Conservation (phyloP, 495 filamentous ascomycete genomes). For the Xylaria intraflava region DNA sequence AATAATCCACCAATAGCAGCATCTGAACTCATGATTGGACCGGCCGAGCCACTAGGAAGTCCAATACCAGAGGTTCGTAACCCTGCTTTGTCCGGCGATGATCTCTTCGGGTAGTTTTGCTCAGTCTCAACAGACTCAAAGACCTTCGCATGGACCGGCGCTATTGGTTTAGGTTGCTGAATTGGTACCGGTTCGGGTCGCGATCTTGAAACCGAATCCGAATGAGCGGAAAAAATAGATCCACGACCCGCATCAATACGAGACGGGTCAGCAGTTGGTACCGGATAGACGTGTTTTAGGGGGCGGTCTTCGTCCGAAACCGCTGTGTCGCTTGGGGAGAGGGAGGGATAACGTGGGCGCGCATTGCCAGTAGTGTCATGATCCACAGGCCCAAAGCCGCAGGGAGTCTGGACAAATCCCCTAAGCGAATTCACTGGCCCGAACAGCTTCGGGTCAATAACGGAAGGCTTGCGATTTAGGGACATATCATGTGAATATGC, state of each 20-base stretch:
- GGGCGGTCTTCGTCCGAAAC: constrained; percentile 28
- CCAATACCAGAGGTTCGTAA: constrained; percentile 43
- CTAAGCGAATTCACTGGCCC: constrained; percentile 48
- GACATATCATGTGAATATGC: constrained; percentile 11
- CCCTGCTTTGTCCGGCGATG: constrained; percentile 32
- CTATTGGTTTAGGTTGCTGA: constrained; percentile 42
- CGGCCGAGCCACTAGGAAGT: constrained; percentile 41
- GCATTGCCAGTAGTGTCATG: constrained; percentile 11
- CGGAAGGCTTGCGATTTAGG: constrained; percentile 37
- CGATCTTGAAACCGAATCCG: constrained; percentile 14
- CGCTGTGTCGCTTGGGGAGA: constrained; percentile 19
- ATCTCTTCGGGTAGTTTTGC: constrained; percentile 21
- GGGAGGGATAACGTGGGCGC: constrained; percentile 14
- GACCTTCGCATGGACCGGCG: constrained; percentile 35
- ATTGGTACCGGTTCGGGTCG: constrained; percentile 34
- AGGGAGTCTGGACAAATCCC: constrained; percentile 44
- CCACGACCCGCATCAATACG: constrained; percentile 50
- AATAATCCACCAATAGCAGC: constrained; percentile 34
- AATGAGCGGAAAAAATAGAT: constrained; percentile 39
- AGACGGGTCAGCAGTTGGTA: constrained; percentile 55
- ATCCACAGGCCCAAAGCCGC: constrained; percentile 40
- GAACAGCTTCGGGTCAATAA: constrained; percentile 48
- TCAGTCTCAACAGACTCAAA: constrained; percentile 33
- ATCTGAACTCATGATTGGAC: constrained; percentile 36
- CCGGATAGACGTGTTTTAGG: constrained; percentile 33